Conservation (phyloP, 2,329 filamentous ascomycete species). For the Alternaria ethzedia region DNA sequence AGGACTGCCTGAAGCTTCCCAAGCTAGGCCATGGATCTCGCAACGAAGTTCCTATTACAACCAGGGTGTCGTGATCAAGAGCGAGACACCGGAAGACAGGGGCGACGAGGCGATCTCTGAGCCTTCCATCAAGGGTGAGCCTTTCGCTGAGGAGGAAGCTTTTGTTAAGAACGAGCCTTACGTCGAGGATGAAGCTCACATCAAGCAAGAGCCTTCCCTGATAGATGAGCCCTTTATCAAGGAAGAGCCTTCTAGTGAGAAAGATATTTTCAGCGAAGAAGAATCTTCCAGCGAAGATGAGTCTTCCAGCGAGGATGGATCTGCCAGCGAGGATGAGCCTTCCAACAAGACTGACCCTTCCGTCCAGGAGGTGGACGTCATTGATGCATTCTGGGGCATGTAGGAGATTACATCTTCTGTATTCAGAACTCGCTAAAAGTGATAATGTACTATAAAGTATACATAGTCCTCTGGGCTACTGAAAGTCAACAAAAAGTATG, state of each 20-base stretch:
- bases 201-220: not conserved
- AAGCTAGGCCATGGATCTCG: not conserved
- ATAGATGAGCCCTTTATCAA: not conserved
- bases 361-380: not conserved
- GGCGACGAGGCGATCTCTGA: not conserved
- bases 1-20: not conserved
- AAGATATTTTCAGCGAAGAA: not conserved
- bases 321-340: not conserved
- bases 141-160: not conserved
- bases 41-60: not conserved
- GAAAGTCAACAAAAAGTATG: not conserved
- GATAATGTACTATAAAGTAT: not conserved
- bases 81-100: not conserved
- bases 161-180: not conserved
- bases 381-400: not conserved
- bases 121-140: not conserved
- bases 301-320: too few species aligned
- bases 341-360: not conserved
- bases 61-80: too few species aligned
- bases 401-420: not conserved
- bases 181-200: not conserved
- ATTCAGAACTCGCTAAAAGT: not conserved
- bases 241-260: not conserved
- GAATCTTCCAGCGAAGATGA: not conserved
- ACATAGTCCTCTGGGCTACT: not conserved